A percentile compares a stretch with the other conserved stretches of the same genome.
These are phyloP conservation scores for Rhizopogon rudus DNA, from an alignment of 768 basidiomycete species.

Conservation along the genomic window DNA sequence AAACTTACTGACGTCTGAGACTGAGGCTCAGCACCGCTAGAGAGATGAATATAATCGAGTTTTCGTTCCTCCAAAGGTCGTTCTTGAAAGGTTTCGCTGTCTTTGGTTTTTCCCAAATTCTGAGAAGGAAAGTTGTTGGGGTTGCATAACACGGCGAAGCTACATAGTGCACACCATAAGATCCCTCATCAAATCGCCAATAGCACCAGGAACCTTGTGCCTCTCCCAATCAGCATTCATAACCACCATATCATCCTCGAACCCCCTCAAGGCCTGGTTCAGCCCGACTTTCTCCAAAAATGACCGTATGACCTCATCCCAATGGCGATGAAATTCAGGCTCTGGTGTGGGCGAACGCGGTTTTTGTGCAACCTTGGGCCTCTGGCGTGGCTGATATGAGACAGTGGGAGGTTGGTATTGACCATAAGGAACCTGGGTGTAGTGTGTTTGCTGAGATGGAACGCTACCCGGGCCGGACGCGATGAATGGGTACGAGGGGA, in stretches of 20 bases:
- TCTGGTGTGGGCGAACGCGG: conserved; percentile 33
- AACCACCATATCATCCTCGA: conserved; percentile 70
- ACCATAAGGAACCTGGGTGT: conserved; percentile 27
- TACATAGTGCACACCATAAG: conserved; percentile 39
- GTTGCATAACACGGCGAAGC: background rate
- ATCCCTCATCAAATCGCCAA: conserved; percentile 45
- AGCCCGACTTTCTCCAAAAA: conserved; percentile 56
- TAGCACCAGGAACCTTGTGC: conserved; percentile 48
- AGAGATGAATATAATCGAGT: conserved; percentile 51
- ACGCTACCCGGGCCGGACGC: conserved; percentile 17
- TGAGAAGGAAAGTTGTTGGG: conserved; percentile 7
- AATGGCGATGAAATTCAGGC: conserved; percentile 46
- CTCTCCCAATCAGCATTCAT: conserved; percentile 64
- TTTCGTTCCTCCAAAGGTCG: conserved; percentile 62
- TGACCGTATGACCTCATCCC: conserved; percentile 52
- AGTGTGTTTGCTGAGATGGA: conserved; percentile 29
- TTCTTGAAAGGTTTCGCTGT: conserved; percentile 21
- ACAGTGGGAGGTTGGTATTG: conserved; percentile 21
- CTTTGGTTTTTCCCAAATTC: conserved; percentile 26
- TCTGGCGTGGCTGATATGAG: conserved; percentile 29
- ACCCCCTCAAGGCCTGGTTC: conserved; percentile 53
- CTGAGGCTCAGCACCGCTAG: conserved; percentile 40
- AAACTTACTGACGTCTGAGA: conserved; percentile 56
- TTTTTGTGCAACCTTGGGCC: conserved; percentile 19
- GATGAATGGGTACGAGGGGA: conserved; percentile 28